Evolutionary conservation across 208 protist genomes (phyloP).

Genomic region (Acanthamoeba healyi): DNA sequence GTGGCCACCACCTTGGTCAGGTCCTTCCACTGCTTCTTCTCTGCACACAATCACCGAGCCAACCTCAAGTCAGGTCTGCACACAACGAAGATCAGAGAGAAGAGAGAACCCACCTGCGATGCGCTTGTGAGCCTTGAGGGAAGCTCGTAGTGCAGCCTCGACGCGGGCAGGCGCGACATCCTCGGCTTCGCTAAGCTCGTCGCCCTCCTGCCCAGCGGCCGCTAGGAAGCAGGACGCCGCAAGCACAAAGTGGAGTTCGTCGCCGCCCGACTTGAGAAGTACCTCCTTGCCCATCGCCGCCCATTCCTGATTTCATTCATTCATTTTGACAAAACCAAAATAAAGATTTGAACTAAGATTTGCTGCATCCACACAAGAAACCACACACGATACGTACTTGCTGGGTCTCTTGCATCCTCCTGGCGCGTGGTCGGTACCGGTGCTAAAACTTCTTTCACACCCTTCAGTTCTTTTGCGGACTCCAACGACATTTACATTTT

Average conservation of each 20-base stretch:
- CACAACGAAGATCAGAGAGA: too few species aligned
- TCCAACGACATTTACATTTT: too few species aligned
- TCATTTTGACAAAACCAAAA: too few species aligned
- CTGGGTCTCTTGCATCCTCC: too few species aligned
- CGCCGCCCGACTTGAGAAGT: not conserved
- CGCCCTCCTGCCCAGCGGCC: not conserved
- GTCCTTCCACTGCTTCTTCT: not conserved
- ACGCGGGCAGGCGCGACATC: not conserved
- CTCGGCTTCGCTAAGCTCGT: not conserved
- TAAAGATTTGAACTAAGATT: too few species aligned
- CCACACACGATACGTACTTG: too few species aligned
- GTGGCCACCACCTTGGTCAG: not conserved
- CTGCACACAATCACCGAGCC: not conserved
- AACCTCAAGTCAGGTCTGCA: too few species aligned
- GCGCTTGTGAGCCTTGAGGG: constrained; percentile 10
- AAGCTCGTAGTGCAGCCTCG: not conserved
- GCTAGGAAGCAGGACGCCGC: constrained; percentile 17
- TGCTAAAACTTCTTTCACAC: too few species aligned
- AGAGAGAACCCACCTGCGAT: not conserved
- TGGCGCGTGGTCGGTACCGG: too few species aligned
- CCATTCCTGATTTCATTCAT: not conserved
- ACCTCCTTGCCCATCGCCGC: not conserved
- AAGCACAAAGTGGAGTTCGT: constrained; percentile 34
- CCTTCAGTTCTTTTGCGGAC: too few species aligned
- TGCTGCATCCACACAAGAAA: too few species aligned